Base-by-base conservation (phyloP, 345 rosid species). In the Lepidium didymum region DNA sequence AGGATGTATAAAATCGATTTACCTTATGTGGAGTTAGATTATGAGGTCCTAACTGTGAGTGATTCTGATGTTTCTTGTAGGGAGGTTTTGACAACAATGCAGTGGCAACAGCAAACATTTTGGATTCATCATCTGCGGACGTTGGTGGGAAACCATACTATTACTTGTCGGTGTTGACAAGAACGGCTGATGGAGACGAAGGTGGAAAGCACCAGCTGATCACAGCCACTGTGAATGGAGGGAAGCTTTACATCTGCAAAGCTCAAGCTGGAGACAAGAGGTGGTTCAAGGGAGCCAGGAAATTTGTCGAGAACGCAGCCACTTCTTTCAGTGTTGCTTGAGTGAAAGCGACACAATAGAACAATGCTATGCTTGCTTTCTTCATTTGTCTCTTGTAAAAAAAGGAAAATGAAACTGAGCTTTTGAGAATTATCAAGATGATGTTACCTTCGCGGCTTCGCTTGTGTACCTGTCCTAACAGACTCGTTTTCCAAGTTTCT, bases 231-330 rank as follows among this genome's bases (percentile, higher is more conserved):
- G 89, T 90, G 8, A 87, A 83, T 6, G 82, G 78, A 60, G 98
- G 97, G 0, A 93, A 93, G 83, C 94, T 93, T 8, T 93, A 81
- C 81, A 82, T 94, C 68, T 87, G 96, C 91, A 94, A 91, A 84
- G 99, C 97, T 8, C 99, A 91, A 74, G 97, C 97, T 5, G 97
- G 99, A 36, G 99, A 94, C 84, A 90, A 94, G 92, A 88, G 99
- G 80, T 94, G 99, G 99, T 94, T 94, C 78, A 94, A 94, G 80
- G 99, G 97, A 54, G 87, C 97, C 18, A 88, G 80, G 49, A 94
- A 78, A 81, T 90, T 70, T 36, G 91, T 90, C 5, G 97, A 94
- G 83, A 88, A 67, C 68, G 31, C 97, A 19, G 81, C 85, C 2
- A 80, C 53, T 80, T 91, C 96, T 27, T 94, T 91, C 88, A 91